phyloP scores from a whole-genome alignment of 2,329 filamentous ascomycete genomes.

The Alternaria postmessia region DNA sequence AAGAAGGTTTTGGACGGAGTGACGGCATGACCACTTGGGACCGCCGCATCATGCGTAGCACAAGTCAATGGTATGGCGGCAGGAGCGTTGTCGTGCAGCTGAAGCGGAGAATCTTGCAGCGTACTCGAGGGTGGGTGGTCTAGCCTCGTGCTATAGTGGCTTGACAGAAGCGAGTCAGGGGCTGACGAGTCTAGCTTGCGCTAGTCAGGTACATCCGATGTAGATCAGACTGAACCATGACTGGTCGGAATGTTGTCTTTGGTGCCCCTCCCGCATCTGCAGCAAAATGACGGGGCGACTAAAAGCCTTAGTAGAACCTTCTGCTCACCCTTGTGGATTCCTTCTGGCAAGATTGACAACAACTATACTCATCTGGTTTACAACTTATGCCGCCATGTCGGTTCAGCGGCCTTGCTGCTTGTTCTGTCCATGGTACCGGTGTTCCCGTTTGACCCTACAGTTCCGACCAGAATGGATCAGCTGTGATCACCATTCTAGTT shows the following conservation, averaged over 20 bases:
- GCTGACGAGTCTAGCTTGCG: constrained; percentile 27
- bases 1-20: constrained; percentile 16
- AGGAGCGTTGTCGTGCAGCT: constrained; percentile 34
- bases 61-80: constrained; percentile 29
- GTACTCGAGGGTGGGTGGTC: constrained; percentile 22
- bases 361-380: not conserved
- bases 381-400: constrained; percentile 5
- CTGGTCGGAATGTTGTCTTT: constrained; percentile 26
- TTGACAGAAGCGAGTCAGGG: constrained; percentile 21
- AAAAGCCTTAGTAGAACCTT: constrained; percentile 1
- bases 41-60: constrained; percentile 21
- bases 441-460: not conserved
- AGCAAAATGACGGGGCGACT: constrained; percentile 27
- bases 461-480: not conserved
- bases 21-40: constrained; percentile 30
- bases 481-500: constrained; percentile 4
- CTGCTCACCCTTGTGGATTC: constrained; percentile 6
- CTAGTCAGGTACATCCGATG: constrained; percentile 39
- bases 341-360: not conserved
- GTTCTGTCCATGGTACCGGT: constrained; percentile 1
- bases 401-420: constrained; percentile 12
- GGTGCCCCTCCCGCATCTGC: constrained; percentile 26
- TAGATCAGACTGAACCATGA: constrained; percentile 27
- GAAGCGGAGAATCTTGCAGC: constrained; percentile 22
- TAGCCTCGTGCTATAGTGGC: constrained; percentile 31